phyloP scores from a whole-genome alignment of 2,329 filamentous ascomycete species.

The Paracamarosporium sp. region DNA sequence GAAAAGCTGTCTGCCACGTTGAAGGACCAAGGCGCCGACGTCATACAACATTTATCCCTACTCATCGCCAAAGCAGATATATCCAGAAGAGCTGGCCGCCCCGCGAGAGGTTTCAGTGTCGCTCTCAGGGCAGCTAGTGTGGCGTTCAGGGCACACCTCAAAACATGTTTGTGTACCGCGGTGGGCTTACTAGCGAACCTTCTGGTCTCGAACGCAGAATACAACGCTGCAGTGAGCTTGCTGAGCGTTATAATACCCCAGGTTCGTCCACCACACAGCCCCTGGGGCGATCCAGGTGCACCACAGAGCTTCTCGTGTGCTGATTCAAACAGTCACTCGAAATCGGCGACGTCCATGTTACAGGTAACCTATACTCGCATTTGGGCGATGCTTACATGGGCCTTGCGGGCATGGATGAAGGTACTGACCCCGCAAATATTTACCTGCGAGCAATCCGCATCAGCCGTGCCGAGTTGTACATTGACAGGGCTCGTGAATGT shows the following conservation, averaged over 20 bases:
- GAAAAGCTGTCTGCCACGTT: conserved; percentile 59
- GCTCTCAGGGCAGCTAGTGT: conserved; percentile 77
- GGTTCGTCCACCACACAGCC: conserved; percentile 46
- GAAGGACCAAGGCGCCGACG: conserved; percentile 64
- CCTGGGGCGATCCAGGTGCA: neutral
- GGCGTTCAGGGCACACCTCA: conserved; percentile 71
- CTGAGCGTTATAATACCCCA: conserved; percentile 76
- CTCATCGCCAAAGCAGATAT: conserved; percentile 76
- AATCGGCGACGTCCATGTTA: conserved; percentile 67
- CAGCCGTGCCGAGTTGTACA: conserved; percentile 41
- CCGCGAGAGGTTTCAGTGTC: conserved; percentile 78
- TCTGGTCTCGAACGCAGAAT: conserved; percentile 74
- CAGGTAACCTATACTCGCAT: conserved; percentile 71
- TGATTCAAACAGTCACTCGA: conserved; percentile 61
- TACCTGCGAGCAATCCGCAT: conserved; percentile 29
- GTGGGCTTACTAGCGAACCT: conserved; percentile 72
- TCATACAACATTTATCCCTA: conserved; percentile 73
- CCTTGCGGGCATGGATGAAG: conserved; percentile 64
- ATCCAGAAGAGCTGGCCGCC: conserved; percentile 70
- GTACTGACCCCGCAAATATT: conserved; percentile 14
- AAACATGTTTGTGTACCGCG: conserved; percentile 76
- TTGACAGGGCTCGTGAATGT: conserved; percentile 46
- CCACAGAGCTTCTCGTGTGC: neutral
- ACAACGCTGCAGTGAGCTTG: conserved; percentile 68
- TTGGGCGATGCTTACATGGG: conserved; percentile 83